phyloP scores from a whole-genome alignment of 768 basidiomycete species.

The Aureoboletus auriporus region DNA sequence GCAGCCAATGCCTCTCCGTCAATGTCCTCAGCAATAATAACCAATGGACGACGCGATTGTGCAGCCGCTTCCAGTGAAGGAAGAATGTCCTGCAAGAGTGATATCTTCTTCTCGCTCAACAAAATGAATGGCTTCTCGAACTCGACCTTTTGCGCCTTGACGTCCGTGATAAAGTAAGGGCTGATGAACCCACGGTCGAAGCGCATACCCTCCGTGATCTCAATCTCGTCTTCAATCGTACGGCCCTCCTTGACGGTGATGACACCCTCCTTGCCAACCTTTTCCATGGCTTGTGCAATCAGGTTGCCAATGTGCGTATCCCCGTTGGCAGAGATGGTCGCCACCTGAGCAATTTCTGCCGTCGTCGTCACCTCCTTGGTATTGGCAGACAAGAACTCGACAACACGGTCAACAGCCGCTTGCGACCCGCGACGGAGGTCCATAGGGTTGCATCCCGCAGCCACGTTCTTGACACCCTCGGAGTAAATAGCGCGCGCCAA shows the following conservation, averaged over 20 bases:
- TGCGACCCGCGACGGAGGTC: constrained; percentile 98
- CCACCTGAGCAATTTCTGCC: constrained; percentile 97
- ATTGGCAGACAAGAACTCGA: constrained; percentile 83
- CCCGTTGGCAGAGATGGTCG: constrained; percentile 84
- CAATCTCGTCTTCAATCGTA: constrained; percentile 98
- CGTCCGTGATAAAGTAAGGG: constrained; percentile 97
- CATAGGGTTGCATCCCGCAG: constrained; percentile 99
- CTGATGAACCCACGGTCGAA: constrained; percentile 99
- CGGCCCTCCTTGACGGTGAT: constrained; percentile 99
- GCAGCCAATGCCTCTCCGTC: constrained; percentile 98
- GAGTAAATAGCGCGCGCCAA: constrained; percentile 96
- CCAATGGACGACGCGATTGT: constrained; percentile 80
- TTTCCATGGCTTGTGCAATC: constrained; percentile 99
- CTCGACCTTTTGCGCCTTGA: constrained; percentile 93
- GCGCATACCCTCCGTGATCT: constrained; percentile 99
- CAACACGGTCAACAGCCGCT: constrained; percentile 93
- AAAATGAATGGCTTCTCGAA: constrained; percentile 95
- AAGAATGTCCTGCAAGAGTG: constrained; percentile 89
- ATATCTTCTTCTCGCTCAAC: constrained; percentile 98
- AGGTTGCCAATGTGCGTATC: constrained; percentile 90
- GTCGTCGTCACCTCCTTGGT: constrained; percentile 95
- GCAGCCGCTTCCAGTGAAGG: constrained; percentile 83
- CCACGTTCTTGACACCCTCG: constrained; percentile 98
- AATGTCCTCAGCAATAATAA: constrained; percentile 97
- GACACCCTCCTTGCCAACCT: constrained; percentile 98